Percentiles rank a stretch among this genome's conserved stretches.
phyloP scores from a whole-genome alignment of 768 basidiomycete genomes.

The Leccinum ochraceum region DNA sequence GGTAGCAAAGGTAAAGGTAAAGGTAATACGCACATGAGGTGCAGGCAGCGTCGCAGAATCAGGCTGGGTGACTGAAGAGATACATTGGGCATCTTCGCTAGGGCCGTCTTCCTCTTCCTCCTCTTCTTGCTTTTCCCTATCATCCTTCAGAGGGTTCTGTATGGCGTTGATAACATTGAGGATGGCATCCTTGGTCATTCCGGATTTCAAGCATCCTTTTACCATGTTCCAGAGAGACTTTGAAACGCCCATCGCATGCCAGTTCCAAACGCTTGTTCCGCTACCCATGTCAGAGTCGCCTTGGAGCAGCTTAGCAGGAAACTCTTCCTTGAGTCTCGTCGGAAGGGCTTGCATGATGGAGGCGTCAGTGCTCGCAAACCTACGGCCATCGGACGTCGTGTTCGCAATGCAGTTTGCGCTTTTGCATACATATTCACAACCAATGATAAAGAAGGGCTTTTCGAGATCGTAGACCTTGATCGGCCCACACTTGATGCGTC shows the following conservation, averaged over 20 bases:
- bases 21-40: constrained; percentile 28
- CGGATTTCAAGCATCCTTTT: constrained; percentile 54
- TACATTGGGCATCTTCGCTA: constrained; percentile 32
- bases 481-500: constrained; percentile 72
- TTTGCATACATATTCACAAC: constrained; percentile 76
- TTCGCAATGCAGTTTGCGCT: constrained; percentile 47
- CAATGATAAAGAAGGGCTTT: constrained; percentile 80
- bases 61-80: constrained; percentile 23
- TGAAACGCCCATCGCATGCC: constrained; percentile 75
- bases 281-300: constrained; percentile 59
- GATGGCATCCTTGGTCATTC: constrained; percentile 63
- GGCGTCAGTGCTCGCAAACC: constrained; percentile 70
- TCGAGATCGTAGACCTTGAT: constrained; percentile 80
- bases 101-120: constrained; percentile 35
- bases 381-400: constrained; percentile 53
- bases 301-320: constrained; percentile 64
- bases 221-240: constrained; percentile 74
- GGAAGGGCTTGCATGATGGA: constrained; percentile 73
- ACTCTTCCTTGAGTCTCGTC: constrained; percentile 66
- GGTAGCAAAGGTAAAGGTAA: background rate
- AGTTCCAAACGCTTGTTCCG: constrained; percentile 68
- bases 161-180: constrained; percentile 58
- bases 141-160: constrained; percentile 42
- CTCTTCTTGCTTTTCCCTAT: constrained; percentile 37
- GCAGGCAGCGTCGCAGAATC: constrained; percentile 25